phyloP scores from a whole-genome alignment of 495 filamentous ascomycete species.

The Neurospora sp. region DNA sequence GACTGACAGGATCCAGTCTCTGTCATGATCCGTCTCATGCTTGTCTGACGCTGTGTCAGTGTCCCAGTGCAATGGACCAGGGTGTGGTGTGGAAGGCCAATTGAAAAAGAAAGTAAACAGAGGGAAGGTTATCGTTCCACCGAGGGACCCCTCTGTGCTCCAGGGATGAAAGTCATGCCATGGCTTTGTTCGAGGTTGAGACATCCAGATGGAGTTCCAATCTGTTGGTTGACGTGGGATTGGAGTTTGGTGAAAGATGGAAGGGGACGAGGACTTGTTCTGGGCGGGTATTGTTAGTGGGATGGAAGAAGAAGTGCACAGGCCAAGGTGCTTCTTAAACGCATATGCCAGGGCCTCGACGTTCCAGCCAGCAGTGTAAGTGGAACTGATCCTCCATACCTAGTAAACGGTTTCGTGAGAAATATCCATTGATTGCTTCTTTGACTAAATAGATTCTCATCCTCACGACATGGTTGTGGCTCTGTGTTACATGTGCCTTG shows the following conservation, averaged over 20 bases:
- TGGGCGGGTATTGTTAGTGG: neutral
- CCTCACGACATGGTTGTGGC: neutral
- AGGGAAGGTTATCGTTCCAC: neutral
- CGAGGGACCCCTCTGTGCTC: neutral
- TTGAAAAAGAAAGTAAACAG: neutral
- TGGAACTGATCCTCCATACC: neutral
- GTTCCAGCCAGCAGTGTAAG: neutral
- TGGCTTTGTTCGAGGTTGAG: neutral
- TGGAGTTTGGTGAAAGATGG: neutral
- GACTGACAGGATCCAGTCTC: neutral
- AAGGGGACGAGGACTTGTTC: neutral
- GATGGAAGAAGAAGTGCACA: neutral
- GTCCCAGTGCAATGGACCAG: neutral
- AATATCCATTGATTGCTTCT: neutral
- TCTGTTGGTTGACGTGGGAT: neutral
- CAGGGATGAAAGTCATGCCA: neutral
- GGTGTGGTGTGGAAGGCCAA: neutral
- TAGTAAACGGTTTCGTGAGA: neutral
- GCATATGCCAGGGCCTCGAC: neutral
- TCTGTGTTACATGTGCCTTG: neutral
- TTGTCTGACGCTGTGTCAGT: neutral
- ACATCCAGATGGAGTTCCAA: neutral
- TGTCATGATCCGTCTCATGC: neutral
- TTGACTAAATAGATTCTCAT: neutral
- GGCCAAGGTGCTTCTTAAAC: neutral